phyloP scores from a whole-genome alignment of 805 yeast species.

The Candida lessepsii region DNA sequence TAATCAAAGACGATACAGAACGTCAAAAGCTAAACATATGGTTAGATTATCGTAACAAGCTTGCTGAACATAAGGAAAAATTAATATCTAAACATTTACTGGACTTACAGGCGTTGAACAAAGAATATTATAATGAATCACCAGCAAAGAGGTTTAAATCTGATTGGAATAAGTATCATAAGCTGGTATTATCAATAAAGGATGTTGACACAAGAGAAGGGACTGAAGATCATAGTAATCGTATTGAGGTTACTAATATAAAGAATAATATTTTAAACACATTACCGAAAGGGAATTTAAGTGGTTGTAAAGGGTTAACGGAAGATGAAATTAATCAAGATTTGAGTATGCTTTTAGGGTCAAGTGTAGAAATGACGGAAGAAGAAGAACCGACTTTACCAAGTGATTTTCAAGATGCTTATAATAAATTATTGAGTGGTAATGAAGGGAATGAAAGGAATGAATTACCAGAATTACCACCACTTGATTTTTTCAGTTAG shows the following conservation, averaged over 20 bases:
- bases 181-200: slow-evolving; percentile 7
- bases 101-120: slow-evolving; percentile 27
- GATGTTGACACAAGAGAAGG: slow-evolving; percentile 1
- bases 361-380: no score
- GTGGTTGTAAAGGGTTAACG: slow-evolving; percentile 21
- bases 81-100: slow-evolving; percentile 25
- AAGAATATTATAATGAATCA: slow-evolving; percentile 28
- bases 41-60: slow-evolving; percentile 30
- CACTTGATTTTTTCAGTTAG: neutral
- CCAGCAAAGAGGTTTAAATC: slow-evolving; percentile 6
- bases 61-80: slow-evolving; percentile 24
- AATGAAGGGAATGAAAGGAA: neutral
- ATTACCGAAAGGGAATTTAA: slow-evolving; percentile 12
- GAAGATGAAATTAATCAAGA: slow-evolving; percentile 28
- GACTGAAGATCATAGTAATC: neutral
- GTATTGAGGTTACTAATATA: slow-evolving; percentile 21
- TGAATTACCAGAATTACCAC: slow-evolving; percentile 1
- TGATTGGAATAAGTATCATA: slow-evolving; percentile 16
- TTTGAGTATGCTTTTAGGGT: slow-evolving; percentile 6
- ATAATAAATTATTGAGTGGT: slow-evolving; percentile 3
- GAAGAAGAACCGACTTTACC: no score
- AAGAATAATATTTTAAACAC: slow-evolving; percentile 15
- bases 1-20: slow-evolving; percentile 21
- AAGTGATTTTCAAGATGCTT: slow-evolving; percentile 4
- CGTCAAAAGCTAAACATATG: slow-evolving; percentile 31